A percentile compares a stretch with the other conserved stretches of the same genome.
Evolutionary conservation across 2,329 filamentous ascomycete genomes (phyloP).

Genomic region (Cercospora zeae-maydis): DNA sequence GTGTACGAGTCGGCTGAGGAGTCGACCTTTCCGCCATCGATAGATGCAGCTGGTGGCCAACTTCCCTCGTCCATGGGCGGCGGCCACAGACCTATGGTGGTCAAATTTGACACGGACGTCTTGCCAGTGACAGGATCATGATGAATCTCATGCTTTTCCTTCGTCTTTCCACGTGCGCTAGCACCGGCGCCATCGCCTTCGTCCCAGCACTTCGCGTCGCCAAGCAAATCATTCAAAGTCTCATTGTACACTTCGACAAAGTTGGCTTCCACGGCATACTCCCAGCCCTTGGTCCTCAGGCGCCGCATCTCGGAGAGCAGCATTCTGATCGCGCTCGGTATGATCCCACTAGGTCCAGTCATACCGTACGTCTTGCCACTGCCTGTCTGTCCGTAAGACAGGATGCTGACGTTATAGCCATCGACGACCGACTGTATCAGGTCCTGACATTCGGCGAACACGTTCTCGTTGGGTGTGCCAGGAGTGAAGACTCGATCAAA

Average conservation of each 20-base stretch:
- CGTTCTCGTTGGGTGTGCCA: slow-evolving; percentile 70
- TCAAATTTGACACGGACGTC: slow-evolving; percentile 77
- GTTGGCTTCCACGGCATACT: slow-evolving; percentile 87
- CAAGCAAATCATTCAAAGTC: slow-evolving; percentile 85
- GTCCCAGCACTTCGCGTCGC: slow-evolving; percentile 64
- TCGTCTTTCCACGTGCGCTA: slow-evolving; percentile 40
- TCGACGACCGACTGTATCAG: slow-evolving; percentile 94
- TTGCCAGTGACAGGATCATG: slow-evolving; percentile 80
- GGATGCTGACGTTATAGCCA: slow-evolving; percentile 98
- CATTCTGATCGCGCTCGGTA: slow-evolving; percentile 85
- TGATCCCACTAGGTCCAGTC: slow-evolving; percentile 89
- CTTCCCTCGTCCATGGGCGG: slow-evolving; percentile 63
- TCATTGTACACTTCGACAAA: slow-evolving; percentile 99
- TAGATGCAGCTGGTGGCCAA: slow-evolving; percentile 28
- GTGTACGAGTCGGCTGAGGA: slow-evolving; percentile 27
- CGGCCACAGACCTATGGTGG: slow-evolving; percentile 71
- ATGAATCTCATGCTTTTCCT: slow-evolving; percentile 82
- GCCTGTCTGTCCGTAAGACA: slow-evolving; percentile 96
- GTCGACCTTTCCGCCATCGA: slow-evolving; percentile 6
- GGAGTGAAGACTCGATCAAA: slow-evolving; percentile 93
- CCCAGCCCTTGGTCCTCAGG: slow-evolving; percentile 87
- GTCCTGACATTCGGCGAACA: slow-evolving; percentile 96
- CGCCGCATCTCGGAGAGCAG: slow-evolving; percentile 85
- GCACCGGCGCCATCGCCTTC: slow-evolving; percentile 31
- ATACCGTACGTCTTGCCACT: slow-evolving; percentile 97